Evolutionary conservation across 495 filamentous ascomycete species (phyloP).

Genomic region (Podospora pseudopauciseta): DNA sequence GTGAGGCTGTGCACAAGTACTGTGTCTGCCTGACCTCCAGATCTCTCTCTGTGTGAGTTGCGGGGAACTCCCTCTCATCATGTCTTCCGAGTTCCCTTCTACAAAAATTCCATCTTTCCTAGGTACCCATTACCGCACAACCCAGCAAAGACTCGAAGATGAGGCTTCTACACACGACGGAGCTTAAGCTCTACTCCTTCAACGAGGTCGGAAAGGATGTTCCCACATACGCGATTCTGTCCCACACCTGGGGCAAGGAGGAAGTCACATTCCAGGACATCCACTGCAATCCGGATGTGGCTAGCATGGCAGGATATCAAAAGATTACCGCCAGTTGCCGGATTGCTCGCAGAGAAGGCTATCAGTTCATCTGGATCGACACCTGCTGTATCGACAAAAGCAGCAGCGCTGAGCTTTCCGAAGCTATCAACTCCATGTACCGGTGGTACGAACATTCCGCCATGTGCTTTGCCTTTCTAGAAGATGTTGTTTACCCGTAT

Average conservation of each 20-base stretch:
- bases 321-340: not conserved
- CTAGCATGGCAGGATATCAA: not conserved
- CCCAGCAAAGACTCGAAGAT: too few relatives aligned
- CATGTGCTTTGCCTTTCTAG: not conserved
- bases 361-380: conserved; percentile 37
- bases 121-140: too few relatives aligned
- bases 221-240: not conserved
- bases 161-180: not conserved
- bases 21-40: too few relatives aligned
- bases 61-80: too few relatives aligned
- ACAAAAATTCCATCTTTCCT: too few relatives aligned
- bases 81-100: too few relatives aligned
- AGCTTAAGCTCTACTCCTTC: not conserved
- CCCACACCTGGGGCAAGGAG: not conserved
- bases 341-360: conserved; percentile 7
- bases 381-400: conserved; percentile 44
- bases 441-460: not conserved
- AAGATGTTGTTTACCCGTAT: too few relatives aligned
- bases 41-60: too few relatives aligned
- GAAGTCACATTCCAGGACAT: not conserved
- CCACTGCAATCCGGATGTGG: too few relatives aligned
- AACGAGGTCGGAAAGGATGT: not conserved
- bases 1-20: too few relatives aligned
- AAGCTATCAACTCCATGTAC: conserved; percentile 12
- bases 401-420: conserved; percentile 40